Evolutionary conservation across 2,329 filamentous ascomycete genomes (phyloP).

Genomic region (Proliferodiscus dingleyae): DNA sequence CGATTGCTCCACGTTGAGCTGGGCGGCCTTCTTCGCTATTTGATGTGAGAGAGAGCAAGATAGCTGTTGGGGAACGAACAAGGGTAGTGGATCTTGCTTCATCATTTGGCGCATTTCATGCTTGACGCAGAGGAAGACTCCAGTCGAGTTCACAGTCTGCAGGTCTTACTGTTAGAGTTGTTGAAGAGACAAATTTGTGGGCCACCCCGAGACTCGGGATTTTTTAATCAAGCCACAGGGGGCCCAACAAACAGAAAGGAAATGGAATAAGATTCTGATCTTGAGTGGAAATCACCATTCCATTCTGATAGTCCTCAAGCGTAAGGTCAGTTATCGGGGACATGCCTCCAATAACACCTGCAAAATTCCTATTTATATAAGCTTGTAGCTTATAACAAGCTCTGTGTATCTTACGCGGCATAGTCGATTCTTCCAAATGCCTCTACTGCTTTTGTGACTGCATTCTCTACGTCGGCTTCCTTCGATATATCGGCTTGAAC

Average conservation of each 20-base stretch:
- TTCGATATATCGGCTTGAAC: slow-evolving; percentile 14
- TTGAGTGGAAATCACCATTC: slow-evolving; percentile 19
- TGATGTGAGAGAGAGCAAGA: background rate
- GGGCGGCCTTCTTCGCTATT: slow-evolving; percentile 10
- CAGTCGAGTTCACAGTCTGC: slow-evolving; percentile 30
- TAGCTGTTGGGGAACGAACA: background rate
- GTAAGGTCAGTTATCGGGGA: slow-evolving; percentile 5
- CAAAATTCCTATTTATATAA: slow-evolving; percentile 9
- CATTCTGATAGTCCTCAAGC: slow-evolving; percentile 23
- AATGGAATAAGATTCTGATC: background rate
- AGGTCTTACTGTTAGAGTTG: background rate
- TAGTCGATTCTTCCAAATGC: slow-evolving; percentile 14
- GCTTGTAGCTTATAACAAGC: background rate
- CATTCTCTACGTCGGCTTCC: slow-evolving; percentile 13
- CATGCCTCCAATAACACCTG: slow-evolving; percentile 5
- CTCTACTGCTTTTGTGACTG: slow-evolving; percentile 9
- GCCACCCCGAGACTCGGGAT: too few species aligned
- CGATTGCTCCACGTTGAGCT: slow-evolving; percentile 25
- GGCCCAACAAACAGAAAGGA: background rate
- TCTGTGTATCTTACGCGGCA: slow-evolving; percentile 7
- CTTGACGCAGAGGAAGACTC: slow-evolving; percentile 32
- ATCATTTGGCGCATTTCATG: slow-evolving; percentile 28
- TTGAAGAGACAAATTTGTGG: too few species aligned
- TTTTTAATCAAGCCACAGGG: too few species aligned
- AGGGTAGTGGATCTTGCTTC: slow-evolving; percentile 14